Evolutionary conservation across 164 flowering plant species (phyloP).

Genomic region (Piper betle): DNA sequence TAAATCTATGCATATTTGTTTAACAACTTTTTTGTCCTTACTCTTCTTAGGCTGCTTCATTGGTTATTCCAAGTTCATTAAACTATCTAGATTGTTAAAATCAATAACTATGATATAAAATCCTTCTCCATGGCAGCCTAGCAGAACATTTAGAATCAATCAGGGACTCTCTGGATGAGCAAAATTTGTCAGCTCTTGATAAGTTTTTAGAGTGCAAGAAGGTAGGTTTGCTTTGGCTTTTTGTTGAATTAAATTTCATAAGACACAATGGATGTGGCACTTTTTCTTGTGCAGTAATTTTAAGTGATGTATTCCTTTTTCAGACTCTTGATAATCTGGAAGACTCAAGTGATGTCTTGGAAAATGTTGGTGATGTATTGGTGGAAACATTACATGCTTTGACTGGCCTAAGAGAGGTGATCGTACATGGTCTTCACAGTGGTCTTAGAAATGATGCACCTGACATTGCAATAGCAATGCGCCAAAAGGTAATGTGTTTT

Average conservation of each 20-base stretch:
- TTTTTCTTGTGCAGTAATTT: background rate
- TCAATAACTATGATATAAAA: background rate
- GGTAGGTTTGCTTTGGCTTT: slow-evolving; percentile 22
- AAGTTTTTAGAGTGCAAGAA: slow-evolving; percentile 61
- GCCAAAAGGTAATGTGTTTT: slow-evolving; percentile 58
- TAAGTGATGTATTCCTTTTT: slow-evolving; percentile 3
- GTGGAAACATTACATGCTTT: slow-evolving; percentile 49
- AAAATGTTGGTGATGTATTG: slow-evolving; percentile 26
- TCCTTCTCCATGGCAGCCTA: slow-evolving; percentile 37
- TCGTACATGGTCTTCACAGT: slow-evolving; percentile 83
- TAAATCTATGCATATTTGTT: background rate
- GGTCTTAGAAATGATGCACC: slow-evolving; percentile 94
- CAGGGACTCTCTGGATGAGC: slow-evolving; percentile 52
- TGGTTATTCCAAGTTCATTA: background rate
- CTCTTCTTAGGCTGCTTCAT: background rate
- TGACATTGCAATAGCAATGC: slow-evolving; percentile 93
- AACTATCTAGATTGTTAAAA: background rate
- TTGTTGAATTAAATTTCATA: background rate
- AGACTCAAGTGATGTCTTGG: slow-evolving; percentile 19
- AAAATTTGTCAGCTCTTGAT: slow-evolving; percentile 32
- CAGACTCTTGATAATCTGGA: slow-evolving; percentile 56
- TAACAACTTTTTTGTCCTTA: background rate
- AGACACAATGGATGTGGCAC: background rate
- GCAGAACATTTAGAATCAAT: slow-evolving; percentile 83
- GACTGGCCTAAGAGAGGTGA: slow-evolving; percentile 38